Evolutionary conservation across 805 yeast species (phyloP), one percentile per base, ranked within the genome.

Genomic region (Priceomyces carsonii): DNA sequence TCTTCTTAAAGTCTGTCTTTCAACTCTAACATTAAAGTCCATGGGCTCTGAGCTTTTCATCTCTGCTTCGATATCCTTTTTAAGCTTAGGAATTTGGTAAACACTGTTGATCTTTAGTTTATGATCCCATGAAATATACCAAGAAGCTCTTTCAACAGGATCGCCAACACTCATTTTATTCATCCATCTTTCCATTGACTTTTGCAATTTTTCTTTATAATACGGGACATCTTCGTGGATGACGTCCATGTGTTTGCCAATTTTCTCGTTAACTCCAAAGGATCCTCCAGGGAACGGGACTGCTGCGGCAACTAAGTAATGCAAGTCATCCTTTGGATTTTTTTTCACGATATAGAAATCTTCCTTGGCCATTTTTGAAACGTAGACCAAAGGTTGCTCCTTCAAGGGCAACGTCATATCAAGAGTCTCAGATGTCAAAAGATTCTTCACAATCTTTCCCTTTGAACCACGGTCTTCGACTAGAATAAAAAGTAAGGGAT

Each of bases 241-340:
- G 8, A 69, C 63, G 55, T 82, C 87, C 31, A 82, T 56, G 35
- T 71, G 73, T 48, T 69, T 72, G 14, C 89, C 89, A 30, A 83
- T 46, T 45, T 82, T 82, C 38, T 70, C 51, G 45, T 66, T 55
- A 36, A 82, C 76, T 36, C 82, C 82, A 58, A 83, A 82, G 1
- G 82, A 76, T 3, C 89, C 89, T 31, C 90, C 90, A 3, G 89
- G 88, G 55, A 82, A 82, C 5, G 88, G 87, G 24, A 82, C 89
- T 1, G 83, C 87, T 4, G 85, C 88, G 1, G 86, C 90, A 23
- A 71, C 73, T 35, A 82, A 61, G 54, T 82, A 79, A 55, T 82
- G 88, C 28, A 53, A 48, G 2, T 78, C 85, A 38, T 62, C 69
- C 44, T 77, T 74, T 0, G 64, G 71, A 41, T 77, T 71, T 48